Evolutionary conservation across 2,329 filamentous ascomycete genomes (phyloP), one percentile per base, ranked within the genome.

Genomic region (Sphaerulina musiva): DNA sequence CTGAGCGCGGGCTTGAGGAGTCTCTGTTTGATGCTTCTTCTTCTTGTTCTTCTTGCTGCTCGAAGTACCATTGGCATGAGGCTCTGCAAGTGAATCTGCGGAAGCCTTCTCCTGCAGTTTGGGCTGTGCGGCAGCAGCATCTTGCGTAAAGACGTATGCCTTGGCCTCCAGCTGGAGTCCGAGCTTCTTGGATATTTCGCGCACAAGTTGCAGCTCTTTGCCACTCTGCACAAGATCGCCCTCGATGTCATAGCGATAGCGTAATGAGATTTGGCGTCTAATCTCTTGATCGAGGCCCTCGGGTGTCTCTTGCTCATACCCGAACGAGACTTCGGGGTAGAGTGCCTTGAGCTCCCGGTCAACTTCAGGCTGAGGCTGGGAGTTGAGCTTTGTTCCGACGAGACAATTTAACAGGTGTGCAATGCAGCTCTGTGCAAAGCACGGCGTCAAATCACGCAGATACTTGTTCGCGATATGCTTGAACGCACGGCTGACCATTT

Each of bases 401-500:
- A 98, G 78, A 72, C 93, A 98, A 77, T 98, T 98, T 62, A 98
- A 79, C 48, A 98, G 78, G 69, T 98, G 93, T 6, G 91, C 79
- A 57, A 92, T 75, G 69, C 87, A 92, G 56, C 87, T 78, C 46
- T 88, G 80, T n/a, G 86, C 84, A 59, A 97, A 85, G 11, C 88
- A 83, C 59, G 86, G 79, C 20, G 93, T 89, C 17, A 96, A 74
- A 59, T 87, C 82, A 60, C 86, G 85, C 58, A 98, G 78, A 70
- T 95, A 87, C 63, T 80, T 80, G 69, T 89, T 85, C 54, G 86
- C 81, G 59, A 93, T 78, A 72, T 98, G 92, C 80, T 98, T 98
- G 80, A 97, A 96, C 4, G 87, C 84, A 75, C 93, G 84, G n/a
- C 88, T 81, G 61, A 97, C 81, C 86, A 97, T 97, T 72, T 98